These are phyloP conservation scores for Bretschneidera sinensis DNA, from an alignment of 345 rosid genomes.

Conservation along the genomic window DNA sequence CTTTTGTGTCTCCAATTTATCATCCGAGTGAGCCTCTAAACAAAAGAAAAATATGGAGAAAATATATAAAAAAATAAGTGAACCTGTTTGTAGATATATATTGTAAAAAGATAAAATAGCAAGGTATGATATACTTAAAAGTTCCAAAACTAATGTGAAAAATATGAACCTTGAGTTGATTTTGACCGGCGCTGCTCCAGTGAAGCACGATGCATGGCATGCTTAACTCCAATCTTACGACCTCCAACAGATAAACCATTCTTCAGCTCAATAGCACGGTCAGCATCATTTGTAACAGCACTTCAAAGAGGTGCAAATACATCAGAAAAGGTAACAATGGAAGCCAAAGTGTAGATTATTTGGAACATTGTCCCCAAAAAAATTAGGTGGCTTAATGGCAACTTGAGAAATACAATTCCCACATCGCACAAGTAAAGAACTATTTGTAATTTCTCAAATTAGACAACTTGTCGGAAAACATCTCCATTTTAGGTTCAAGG, in stretches of 20 bases:
- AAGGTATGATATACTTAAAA: not conserved
- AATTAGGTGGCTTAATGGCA: not conserved
- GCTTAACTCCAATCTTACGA: conserved; percentile 75
- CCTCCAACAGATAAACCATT: conserved; percentile 67
- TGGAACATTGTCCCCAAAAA: not conserved
- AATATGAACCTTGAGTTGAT: conserved; percentile 44
- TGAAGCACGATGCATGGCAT: conserved; percentile 74
- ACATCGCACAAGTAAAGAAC: not conserved
- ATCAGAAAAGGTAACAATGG: not conserved
- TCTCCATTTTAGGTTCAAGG: not conserved
- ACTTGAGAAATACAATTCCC: not conserved
- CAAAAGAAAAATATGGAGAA: not conserved
- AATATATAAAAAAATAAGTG: too few relatives aligned
- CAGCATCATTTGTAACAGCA: conserved; percentile 85
- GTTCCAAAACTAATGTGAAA: conserved; percentile 10
- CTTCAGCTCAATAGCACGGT: conserved; percentile 71
- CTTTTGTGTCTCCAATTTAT: conserved; percentile 22
- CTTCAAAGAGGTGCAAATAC: conserved; percentile 28
- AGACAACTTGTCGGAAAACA: not conserved
- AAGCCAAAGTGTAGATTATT: not conserved
- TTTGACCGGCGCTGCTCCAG: conserved; percentile 67
- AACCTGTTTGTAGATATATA: too few relatives aligned
- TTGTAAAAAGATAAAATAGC: not conserved
- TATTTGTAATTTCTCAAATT: too few relatives aligned
- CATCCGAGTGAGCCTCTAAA: conserved; percentile 29